Percentiles rank a stretch among this genome's conserved stretches.
Evolutionary conservation across 768 basidiomycete genomes (phyloP).

Genomic region (Trametes cinnabarina): DNA sequence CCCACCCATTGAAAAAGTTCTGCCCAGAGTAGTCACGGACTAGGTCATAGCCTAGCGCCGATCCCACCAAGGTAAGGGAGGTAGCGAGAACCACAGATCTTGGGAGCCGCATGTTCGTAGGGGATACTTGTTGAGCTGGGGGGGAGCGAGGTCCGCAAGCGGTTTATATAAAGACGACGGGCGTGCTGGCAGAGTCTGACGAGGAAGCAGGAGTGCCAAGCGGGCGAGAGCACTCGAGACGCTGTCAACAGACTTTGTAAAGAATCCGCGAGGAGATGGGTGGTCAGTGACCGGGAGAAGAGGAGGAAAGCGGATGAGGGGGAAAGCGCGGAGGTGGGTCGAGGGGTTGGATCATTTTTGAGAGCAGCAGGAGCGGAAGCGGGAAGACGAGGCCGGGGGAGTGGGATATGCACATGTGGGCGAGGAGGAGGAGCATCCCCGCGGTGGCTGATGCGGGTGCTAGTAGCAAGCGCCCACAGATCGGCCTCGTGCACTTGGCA

Average conservation of each 20-base stretch:
- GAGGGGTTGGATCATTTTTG: too few relatives aligned
- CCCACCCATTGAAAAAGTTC: slow-evolving; percentile 47
- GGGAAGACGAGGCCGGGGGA: too few relatives aligned
- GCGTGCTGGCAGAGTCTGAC: background rate
- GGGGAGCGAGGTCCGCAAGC: background rate
- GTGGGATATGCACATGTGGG: too few relatives aligned
- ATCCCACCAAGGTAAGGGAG: slow-evolving; percentile 5
- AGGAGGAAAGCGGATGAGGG: too few relatives aligned
- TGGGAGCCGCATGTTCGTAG: slow-evolving; percentile 2
- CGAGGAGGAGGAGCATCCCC: too few relatives aligned
- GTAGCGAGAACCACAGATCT: background rate
- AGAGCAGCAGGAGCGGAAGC: too few relatives aligned
- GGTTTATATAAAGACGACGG: background rate
- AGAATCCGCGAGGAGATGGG: background rate
- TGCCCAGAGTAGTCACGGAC: slow-evolving; percentile 39
- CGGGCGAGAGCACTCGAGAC: background rate
- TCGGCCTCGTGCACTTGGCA: too few relatives aligned
- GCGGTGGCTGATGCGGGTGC: too few relatives aligned
- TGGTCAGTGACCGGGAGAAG: too few relatives aligned
- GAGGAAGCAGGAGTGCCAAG: too few relatives aligned
- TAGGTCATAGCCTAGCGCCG: slow-evolving; percentile 30
- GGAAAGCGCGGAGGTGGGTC: too few relatives aligned
- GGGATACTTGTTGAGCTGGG: background rate
- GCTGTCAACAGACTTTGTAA: background rate
- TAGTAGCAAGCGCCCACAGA: too few relatives aligned